These are phyloP conservation scores for Pseudopithomyces chartarum DNA, from an alignment of 2,329 filamentous ascomycete genomes.

Conservation along the genomic window DNA sequence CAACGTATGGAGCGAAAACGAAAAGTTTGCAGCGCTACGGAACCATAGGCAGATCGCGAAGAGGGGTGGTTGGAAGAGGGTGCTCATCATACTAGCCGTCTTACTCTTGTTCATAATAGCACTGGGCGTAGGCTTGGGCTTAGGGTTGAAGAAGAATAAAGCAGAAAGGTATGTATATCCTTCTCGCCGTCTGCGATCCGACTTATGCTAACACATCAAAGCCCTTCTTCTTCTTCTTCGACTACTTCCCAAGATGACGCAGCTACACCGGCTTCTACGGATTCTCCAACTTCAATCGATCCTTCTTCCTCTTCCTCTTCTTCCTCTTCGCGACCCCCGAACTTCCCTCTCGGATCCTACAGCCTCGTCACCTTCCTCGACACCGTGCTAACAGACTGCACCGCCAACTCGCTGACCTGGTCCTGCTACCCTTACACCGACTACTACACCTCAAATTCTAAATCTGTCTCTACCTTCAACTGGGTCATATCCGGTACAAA, in stretches of 20 bases:
- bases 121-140: slow-evolving; percentile 43
- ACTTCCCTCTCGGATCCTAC: slow-evolving; percentile 68
- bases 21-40: slow-evolving; percentile 36
- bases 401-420: slow-evolving; percentile 63
- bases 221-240: background rate
- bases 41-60: slow-evolving; percentile 32
- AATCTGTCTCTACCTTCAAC: slow-evolving; percentile 59
- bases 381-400: slow-evolving; percentile 61
- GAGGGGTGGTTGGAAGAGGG: slow-evolving; percentile 47
- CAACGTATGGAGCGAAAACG: slow-evolving; percentile 45
- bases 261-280: slow-evolving; percentile 9
- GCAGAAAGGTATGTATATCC: slow-evolving; percentile 23
- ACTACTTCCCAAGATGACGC: too few species aligned
- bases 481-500: slow-evolving; percentile 61
- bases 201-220: background rate
- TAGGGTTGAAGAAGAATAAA: slow-evolving; percentile 49
- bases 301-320: slow-evolving; percentile 17
- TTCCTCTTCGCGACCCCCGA: slow-evolving; percentile 26
- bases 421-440: slow-evolving; percentile 63
- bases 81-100: slow-evolving; percentile 41
- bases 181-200: background rate
- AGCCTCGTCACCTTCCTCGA: slow-evolving; percentile 64
- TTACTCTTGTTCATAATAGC: slow-evolving; percentile 44
- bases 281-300: slow-evolving; percentile 15
- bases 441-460: slow-evolving; percentile 51